Evolutionary conservation across 2,329 filamentous ascomycete genomes (phyloP).

Genomic region (Zasmidium citrigriseum): DNA sequence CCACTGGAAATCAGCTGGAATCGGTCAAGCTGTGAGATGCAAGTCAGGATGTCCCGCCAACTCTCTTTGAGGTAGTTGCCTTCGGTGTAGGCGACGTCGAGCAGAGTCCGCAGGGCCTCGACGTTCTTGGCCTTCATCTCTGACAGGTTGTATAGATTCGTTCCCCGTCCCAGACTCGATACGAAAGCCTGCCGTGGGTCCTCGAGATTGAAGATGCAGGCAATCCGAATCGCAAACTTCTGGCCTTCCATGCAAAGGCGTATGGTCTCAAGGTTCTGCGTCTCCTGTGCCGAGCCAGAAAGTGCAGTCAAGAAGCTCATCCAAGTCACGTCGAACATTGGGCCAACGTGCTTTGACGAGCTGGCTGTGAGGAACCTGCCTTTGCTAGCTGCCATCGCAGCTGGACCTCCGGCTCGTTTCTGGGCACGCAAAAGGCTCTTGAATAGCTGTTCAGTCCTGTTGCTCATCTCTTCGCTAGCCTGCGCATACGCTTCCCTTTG

Average conservation of each 20-base stretch:
- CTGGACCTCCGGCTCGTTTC: constrained; percentile 65
- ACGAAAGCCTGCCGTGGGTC: constrained; percentile 96
- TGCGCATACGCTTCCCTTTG: constrained; percentile 92
- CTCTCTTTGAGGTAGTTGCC: constrained; percentile 86
- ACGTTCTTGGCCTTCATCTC: constrained; percentile 97
- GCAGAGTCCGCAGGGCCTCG: constrained; percentile 85
- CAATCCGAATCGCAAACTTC: constrained; percentile 88
- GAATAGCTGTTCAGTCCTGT: constrained; percentile 81
- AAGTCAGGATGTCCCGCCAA: constrained; percentile 94
- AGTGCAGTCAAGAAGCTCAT: constrained; percentile 98
- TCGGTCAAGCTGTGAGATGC: constrained; percentile 91
- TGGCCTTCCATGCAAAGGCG: constrained; percentile 92
- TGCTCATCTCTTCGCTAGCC: constrained; percentile 91
- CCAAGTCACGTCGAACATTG: constrained; percentile 99
- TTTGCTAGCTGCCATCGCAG: constrained; percentile 43
- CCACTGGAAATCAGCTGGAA: constrained; percentile 93
- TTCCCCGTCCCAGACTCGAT: constrained; percentile 86
- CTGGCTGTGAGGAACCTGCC: constrained; percentile 86
- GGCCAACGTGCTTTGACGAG: constrained; percentile 90
- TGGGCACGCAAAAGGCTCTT: constrained; percentile 91
- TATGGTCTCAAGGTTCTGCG: constrained; percentile 88
- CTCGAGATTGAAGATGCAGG: constrained; percentile 88
- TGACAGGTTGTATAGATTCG: constrained; percentile 91
- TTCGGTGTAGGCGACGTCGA: constrained; percentile 90
- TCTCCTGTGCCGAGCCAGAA: constrained; percentile 89